These are phyloP conservation scores for Wickerhamiella hasegawae DNA, from an alignment of 805 yeast species.

Conservation along the genomic window DNA sequence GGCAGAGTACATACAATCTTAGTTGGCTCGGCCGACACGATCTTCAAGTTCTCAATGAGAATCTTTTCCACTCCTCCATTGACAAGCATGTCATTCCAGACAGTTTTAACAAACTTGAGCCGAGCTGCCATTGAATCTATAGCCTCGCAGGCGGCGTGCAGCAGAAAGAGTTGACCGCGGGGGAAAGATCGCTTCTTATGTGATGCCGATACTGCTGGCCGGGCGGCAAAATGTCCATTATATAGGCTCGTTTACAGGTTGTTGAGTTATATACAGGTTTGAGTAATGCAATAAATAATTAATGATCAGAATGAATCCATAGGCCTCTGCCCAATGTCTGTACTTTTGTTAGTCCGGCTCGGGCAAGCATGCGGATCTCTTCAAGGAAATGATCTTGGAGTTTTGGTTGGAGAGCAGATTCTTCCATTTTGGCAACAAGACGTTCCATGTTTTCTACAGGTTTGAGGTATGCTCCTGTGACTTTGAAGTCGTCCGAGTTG, in stretches of 20 bases:
- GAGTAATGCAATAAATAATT: no score
- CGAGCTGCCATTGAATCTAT: slow-evolving; percentile 3
- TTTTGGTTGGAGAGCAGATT: background rate
- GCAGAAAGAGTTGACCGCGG: no score
- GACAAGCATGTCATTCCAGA: slow-evolving; percentile 15
- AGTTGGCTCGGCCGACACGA: slow-evolving; percentile 21
- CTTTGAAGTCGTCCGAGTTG: background rate
- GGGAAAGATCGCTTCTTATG: no score
- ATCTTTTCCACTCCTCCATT: slow-evolving; percentile 14
- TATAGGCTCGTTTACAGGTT: no score
- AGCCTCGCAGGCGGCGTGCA: no score
- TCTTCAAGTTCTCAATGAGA: slow-evolving; percentile 11
- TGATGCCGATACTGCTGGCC: no score
- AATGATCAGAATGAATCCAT: no score
- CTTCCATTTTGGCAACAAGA: background rate
- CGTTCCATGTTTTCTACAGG: background rate
- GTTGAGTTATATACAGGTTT: no score
- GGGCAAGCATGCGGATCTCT: background rate
- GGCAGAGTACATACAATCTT: slow-evolving; percentile 20
- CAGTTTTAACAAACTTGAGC: slow-evolving; percentile 13
- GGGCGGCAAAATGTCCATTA: no score
- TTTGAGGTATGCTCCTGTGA: background rate
- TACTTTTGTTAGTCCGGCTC: background rate
- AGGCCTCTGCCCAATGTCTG: background rate
- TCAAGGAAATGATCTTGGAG: background rate